These are phyloP conservation scores for Aspergillus heteromorphus DNA, from an alignment of 495 filamentous ascomycete genomes.

Conservation along the genomic window DNA sequence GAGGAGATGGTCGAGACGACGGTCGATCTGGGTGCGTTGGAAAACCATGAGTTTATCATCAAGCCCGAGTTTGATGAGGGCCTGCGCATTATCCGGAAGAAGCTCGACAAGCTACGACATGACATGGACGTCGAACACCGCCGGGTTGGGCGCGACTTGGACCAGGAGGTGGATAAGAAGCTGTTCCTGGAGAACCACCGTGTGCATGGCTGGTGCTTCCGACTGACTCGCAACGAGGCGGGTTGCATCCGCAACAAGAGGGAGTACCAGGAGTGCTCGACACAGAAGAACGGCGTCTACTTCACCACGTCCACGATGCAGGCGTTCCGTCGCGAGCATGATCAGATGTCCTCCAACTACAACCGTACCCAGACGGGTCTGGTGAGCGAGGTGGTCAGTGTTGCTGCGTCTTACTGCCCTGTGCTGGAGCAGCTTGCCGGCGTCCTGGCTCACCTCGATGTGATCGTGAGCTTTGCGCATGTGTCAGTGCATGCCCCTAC, in stretches of 20 bases:
- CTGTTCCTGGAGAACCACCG: constrained; percentile 96
- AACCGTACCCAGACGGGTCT: constrained; percentile 90
- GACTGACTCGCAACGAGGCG: constrained; percentile 85
- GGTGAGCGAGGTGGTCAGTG: constrained; percentile 86
- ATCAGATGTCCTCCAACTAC: constrained; percentile 92
- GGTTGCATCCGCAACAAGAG: constrained; percentile 87
- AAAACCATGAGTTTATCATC: constrained; percentile 98
- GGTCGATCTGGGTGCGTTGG: constrained; percentile 90
- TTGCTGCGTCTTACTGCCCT: constrained; percentile 91
- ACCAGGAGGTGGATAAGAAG: constrained; percentile 94
- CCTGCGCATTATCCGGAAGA: constrained; percentile 80
- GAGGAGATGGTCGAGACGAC: constrained; percentile 99
- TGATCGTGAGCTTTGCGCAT: constrained; percentile 93
- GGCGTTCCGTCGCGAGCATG: constrained; percentile 78
- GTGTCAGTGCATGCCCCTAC: constrained; percentile 89
- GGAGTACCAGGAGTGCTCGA: constrained; percentile 90
- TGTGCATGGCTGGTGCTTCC: constrained; percentile 95
- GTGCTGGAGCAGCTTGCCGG: constrained; percentile 86
- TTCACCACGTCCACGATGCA: constrained; percentile 90
- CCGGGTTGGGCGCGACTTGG: constrained; percentile 72
- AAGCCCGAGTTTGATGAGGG: constrained; percentile 97
- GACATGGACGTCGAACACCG: constrained; percentile 83
- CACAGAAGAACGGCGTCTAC: constrained; percentile 98
- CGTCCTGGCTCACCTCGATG: constrained; percentile 89
- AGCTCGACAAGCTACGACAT: constrained; percentile 75